Conservation (phyloP, 176 grass and related monocot genomes). For the Eragrostis curvula region DNA sequence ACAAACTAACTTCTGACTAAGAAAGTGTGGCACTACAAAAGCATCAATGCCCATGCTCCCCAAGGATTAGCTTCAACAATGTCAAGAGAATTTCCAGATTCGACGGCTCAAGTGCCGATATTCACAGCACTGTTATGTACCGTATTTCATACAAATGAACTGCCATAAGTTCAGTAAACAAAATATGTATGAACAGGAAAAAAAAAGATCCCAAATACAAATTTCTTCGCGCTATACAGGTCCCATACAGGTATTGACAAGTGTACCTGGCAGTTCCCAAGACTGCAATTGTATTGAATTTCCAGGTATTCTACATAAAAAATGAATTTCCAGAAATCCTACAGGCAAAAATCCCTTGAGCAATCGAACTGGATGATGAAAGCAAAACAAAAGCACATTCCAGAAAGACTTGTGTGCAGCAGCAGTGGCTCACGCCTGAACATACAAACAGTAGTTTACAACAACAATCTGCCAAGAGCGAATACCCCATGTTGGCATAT, state of each 20-base stretch:
- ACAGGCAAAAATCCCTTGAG: conserved; percentile 20
- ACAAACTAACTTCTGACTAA: too few species aligned
- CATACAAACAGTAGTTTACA: conserved; percentile 44
- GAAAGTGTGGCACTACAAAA: too few species aligned
- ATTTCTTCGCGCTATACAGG: conserved; percentile 18
- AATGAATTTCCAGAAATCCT: conserved; percentile 40
- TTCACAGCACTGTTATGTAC: background rate
- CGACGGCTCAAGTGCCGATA: background rate
- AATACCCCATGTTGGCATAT: conserved; percentile 33
- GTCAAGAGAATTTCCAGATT: background rate
- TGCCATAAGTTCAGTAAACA: background rate
- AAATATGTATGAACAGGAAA: conserved; percentile 25
- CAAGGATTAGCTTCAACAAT: background rate
- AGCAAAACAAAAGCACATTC: conserved; percentile 2
- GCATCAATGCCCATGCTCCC: too few species aligned
- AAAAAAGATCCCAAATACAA: background rate
- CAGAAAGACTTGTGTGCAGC: background rate
- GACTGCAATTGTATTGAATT: conserved; percentile 32
- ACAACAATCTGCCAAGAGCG: conserved; percentile 29
- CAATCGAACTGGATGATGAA: conserved; percentile 20
- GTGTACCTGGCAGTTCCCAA: conserved; percentile 17
- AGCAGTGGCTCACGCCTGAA: background rate
- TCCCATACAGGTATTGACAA: conserved; percentile 34
- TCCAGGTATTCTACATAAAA: conserved; percentile 41
- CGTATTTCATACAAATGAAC: background rate